Evolutionary conservation across 176 grass and related monocot genomes (phyloP), one percentile per base, ranked within the genome.

Genomic region (Bonia amplexicaulis): DNA sequence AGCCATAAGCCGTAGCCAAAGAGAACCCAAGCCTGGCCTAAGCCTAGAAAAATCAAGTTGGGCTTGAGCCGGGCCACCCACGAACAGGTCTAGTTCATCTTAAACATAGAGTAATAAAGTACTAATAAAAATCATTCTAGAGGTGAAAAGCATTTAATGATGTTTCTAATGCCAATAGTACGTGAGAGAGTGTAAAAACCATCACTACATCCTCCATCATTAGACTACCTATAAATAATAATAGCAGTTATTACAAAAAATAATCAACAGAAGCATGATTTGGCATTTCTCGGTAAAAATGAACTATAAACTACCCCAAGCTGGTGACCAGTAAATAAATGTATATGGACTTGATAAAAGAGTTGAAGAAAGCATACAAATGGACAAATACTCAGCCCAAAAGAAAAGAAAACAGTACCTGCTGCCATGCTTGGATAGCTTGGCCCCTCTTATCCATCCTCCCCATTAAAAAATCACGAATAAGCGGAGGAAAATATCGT

Each of bases 381-480:
- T 82, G 37, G 66, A 2, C 57, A 65, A 86, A 47, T 17, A n/a
- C 58, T 9, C 40, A 71, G 27, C 39, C 77, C 59, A 53, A 78
- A 82, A 74, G 35, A 65, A 44, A 81, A 85, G 13, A 84, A 52
- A 71, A 77, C 25, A 7, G 23, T 87, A 98, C 96, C 93, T 92
- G 88, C 73, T 98, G 93, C 96, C 96, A 98, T 85, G 84, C 73
- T 85, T 95, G 96, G 64, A 95, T 98, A 89, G 90, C 84, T 85
- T 95, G 96, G 51, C 91, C 96, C 58, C 96, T 92, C 84, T 98
- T 98, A 84, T 98, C 96, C 47, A 85, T 85, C 76, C 93, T 92
- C 25, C 81, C 90, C 66, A 90, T 84, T 79, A 98, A 77, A 88
- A 85, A 92, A 20, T 98, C 96, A 31, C 93, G 91, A 79, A 98